Percentiles rank a stretch among this genome's conserved stretches.
Evolutionary conservation across 345 rosid species (phyloP).

Genomic region (Schrenkiella parvula): DNA sequence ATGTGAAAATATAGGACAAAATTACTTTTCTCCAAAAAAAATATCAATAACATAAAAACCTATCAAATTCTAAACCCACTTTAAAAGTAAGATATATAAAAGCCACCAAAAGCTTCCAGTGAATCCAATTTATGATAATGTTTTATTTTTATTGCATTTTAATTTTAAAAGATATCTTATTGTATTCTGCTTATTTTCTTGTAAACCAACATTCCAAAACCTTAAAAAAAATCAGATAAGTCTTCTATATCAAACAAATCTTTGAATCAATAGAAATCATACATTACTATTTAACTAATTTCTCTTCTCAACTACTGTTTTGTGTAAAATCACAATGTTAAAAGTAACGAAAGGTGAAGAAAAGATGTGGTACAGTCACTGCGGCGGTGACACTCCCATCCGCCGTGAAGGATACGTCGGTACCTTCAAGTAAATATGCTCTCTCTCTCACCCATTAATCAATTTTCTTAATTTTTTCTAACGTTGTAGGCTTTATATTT

Average conservation of each 20-base stretch:
- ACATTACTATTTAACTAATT: neutral
- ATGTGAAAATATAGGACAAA: too few species aligned
- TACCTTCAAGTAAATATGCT: constrained; percentile 13
- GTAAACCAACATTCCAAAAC: neutral
- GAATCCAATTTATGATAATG: too few species aligned
- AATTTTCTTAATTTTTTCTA: neutral
- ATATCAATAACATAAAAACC: too few species aligned
- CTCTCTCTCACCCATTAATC: neutral
- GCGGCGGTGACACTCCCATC: constrained; percentile 6
- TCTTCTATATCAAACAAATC: neutral
- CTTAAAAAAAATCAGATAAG: neutral
- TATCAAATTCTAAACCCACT: too few species aligned
- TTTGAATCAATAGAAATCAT: neutral
- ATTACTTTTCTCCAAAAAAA: too few species aligned
- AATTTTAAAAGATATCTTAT: too few species aligned
- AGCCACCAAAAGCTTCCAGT: too few species aligned
- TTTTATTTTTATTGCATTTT: too few species aligned
- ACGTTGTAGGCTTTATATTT: neutral
- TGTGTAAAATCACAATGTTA: neutral
- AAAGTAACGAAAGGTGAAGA: neutral
- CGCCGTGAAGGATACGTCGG: constrained; percentile 12
- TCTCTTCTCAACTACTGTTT: neutral
- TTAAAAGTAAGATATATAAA: too few species aligned
- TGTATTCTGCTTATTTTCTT: too few species aligned
- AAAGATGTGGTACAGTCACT: constrained; percentile 29